Percentiles rank a stretch among this genome's conserved stretches.
Conservation (phyloP, 2,329 filamentous ascomycete genomes). For the Colletotrichum eremochloae region DNA sequence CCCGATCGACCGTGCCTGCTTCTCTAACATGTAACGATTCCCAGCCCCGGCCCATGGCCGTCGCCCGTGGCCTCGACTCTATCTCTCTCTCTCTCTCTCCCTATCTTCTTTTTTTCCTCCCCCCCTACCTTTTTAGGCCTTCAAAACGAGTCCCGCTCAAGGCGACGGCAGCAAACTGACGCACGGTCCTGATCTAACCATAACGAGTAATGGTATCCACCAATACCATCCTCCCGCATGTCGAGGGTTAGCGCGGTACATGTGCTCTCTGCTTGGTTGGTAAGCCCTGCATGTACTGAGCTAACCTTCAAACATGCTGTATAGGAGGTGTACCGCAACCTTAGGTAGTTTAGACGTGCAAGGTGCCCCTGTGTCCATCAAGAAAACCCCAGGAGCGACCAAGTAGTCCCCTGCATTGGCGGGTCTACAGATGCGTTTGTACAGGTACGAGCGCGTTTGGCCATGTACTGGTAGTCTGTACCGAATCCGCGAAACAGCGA, state of each 20-base stretch:
- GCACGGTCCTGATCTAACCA: not conserved
- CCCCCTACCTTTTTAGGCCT: not conserved
- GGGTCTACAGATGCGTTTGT: not conserved
- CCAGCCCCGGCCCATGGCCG: not conserved
- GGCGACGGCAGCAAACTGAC: not conserved
- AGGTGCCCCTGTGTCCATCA: not conserved
- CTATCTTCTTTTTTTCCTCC: not conserved
- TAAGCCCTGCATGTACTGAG: no score
- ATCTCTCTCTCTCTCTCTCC: not conserved
- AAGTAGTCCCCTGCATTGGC: not conserved
- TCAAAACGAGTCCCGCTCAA: not conserved
- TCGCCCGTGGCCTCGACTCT: not conserved
- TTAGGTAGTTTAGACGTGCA: not conserved
- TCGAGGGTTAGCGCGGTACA: no score
- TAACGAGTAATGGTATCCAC: not conserved
- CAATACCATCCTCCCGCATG: no score
- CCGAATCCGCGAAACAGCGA: no score
- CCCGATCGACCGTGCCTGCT: not conserved
- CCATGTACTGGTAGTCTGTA: not conserved
- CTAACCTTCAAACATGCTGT: no score
- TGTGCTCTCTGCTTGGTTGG: no score
- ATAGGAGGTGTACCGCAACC: no score
- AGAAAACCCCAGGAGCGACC: not conserved
- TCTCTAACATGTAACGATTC: slow-evolving; percentile 12
- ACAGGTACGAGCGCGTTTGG: no score